These are phyloP conservation scores for Lasiodiplodia citricola DNA, from an alignment of 2,329 filamentous ascomycete genomes.

Conservation along the genomic window DNA sequence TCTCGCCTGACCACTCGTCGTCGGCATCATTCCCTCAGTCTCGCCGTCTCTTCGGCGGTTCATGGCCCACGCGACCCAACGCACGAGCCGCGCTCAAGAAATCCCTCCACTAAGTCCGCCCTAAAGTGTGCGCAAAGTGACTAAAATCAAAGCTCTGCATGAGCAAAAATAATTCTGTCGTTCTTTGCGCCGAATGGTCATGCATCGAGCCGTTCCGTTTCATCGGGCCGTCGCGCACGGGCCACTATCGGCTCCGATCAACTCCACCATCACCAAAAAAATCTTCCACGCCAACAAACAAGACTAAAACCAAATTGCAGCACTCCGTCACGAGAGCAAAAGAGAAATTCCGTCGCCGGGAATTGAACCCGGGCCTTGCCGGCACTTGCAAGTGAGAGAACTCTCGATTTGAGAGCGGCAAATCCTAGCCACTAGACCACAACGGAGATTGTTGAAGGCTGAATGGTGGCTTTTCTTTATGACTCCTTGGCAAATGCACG, in stretches of 20 bases:
- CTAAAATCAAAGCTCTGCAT: too few relatives aligned
- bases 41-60: neutral
- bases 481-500: too few relatives aligned
- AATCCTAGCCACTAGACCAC: slow-evolving; percentile 42
- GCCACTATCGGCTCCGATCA: too few relatives aligned
- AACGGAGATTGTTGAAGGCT: slow-evolving; percentile 26
- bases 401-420: slow-evolving; percentile 38
- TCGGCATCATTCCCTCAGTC: neutral
- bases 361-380: slow-evolving; percentile 45
- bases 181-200: too few relatives aligned
- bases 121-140: neutral
- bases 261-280: neutral
- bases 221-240: too few relatives aligned
- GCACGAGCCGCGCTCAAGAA: slow-evolving; percentile 1
- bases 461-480: too few relatives aligned
- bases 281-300: neutral
- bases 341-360: slow-evolving; percentile 39
- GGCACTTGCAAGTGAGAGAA: slow-evolving; percentile 30
- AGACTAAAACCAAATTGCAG: neutral
- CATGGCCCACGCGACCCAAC: neutral
- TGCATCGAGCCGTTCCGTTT: too few relatives aligned
- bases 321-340: neutral
- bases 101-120: neutral
- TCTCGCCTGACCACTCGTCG: neutral
- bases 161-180: too few relatives aligned